These are phyloP conservation scores for Camellia granthamiana DNA, from an alignment of 148 eudicot species.

Conservation along the genomic window DNA sequence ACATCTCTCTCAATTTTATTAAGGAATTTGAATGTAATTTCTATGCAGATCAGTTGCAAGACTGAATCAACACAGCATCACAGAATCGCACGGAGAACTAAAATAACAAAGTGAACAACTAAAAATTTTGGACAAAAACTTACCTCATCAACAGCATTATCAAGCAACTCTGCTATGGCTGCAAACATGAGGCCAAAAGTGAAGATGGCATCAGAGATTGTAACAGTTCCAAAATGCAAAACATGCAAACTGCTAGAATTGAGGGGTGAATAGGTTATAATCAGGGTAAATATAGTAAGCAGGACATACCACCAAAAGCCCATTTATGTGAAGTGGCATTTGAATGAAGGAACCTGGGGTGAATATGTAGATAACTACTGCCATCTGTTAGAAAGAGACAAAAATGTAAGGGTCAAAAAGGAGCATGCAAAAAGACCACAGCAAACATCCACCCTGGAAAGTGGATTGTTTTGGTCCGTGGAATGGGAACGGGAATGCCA, in stretches of 20 bases:
- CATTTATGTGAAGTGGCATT: slow-evolving; percentile 98
- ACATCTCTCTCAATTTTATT: too few relatives aligned
- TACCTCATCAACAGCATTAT: slow-evolving; percentile 97
- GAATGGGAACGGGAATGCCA: too few relatives aligned
- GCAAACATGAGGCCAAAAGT: slow-evolving; percentile 24
- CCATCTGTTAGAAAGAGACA: slow-evolving; percentile 35
- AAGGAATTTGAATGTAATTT: too few relatives aligned
- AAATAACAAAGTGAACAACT: background rate
- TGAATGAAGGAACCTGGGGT: slow-evolving; percentile 90
- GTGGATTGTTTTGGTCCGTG: too few relatives aligned
- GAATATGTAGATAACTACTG: slow-evolving; percentile 63
- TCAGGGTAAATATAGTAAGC: slow-evolving; percentile 6
- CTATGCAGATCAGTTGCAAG: too few relatives aligned
- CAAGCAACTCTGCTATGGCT: slow-evolving; percentile 95
- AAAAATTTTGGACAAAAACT: background rate
- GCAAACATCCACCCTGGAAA: slow-evolving; percentile 5
- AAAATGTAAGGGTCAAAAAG: background rate
- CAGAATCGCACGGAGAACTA: too few relatives aligned
- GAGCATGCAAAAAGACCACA: background rate
- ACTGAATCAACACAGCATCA: background rate
- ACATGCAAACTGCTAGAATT: slow-evolving; percentile 4
- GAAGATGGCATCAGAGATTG: slow-evolving; percentile 4
- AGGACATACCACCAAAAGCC: slow-evolving; percentile 85
- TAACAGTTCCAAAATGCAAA: background rate
- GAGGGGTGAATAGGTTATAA: slow-evolving; percentile 8